phyloP scores from a whole-genome alignment of 176 grass and related monocot species.

The Oryza australiensis region DNA sequence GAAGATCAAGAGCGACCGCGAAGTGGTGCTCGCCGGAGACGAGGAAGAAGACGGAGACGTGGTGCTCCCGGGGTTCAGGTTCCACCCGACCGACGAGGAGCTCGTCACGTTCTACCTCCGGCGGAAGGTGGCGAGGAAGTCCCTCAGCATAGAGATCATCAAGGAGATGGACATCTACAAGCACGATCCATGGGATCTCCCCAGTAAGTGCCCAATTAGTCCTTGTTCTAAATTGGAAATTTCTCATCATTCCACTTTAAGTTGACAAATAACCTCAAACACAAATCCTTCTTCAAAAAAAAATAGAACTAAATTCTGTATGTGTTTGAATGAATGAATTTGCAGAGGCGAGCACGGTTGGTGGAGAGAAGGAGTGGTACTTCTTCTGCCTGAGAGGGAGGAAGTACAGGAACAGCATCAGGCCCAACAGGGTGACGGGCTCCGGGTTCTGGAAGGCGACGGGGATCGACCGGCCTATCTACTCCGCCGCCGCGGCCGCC shows the following conservation, averaged over 20 bases:
- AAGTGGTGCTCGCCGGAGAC: constrained; percentile 18
- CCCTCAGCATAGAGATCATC: constrained; percentile 74
- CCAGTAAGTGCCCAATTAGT: constrained; percentile 47
- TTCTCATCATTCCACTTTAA: neutral
- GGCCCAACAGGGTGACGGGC: constrained; percentile 86
- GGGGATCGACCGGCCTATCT: constrained; percentile 87
- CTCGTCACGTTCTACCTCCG: constrained; percentile 86
- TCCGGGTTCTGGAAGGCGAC: constrained; percentile 99
- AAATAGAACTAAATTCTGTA: neutral
- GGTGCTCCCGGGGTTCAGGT: constrained; percentile 83
- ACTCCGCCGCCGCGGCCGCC: constrained; percentile 13
- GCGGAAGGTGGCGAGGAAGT: constrained; percentile 75
- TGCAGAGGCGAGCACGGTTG: constrained; percentile 58
- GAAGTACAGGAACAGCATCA: constrained; percentile 98
- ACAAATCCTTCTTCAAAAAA: neutral
- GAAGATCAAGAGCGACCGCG: constrained; percentile 42
- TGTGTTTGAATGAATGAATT: neutral
- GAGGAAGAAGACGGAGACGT: constrained; percentile 53
- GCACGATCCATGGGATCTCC: constrained; percentile 90
- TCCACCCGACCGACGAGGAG: constrained; percentile 95
- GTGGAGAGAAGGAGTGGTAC: constrained; percentile 90
- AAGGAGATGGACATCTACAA: constrained; percentile 92
- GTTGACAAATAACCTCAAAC: neutral
- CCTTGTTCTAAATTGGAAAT: neutral
- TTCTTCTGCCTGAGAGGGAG: constrained; percentile 95